Base-by-base conservation (phyloP, 2,329 filamentous ascomycete species). In the Calonectria pseudoturangicola region DNA sequence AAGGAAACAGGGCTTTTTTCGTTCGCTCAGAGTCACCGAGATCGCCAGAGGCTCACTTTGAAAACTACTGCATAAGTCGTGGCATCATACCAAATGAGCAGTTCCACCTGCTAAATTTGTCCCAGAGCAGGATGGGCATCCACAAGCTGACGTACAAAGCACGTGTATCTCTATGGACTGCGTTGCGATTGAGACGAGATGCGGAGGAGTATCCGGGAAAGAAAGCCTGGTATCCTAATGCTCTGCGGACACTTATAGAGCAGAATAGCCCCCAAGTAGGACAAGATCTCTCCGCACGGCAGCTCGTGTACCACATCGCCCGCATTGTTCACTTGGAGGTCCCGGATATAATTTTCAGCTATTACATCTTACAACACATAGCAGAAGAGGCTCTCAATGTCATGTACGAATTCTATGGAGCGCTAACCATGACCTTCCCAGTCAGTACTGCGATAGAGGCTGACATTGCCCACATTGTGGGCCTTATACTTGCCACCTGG, bases 1-100 rank as follows among this genome's bases (percentile, higher is more conserved):
- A 68, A 39, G 66, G 66, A 5, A 13, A 15, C 3, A n/a, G 28
- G 41, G 66, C 66, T 12, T 68, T 68, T 39, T 68, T 68, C n/a
- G n/a, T 60, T 4, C 51, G 66, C 16, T 13, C 2, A 4, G 41
- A 68, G 28, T n/a, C 51, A 1, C 66, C 41, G 13, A 8, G 5
- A 1, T 48, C 66, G 30, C n/a, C 21, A 18, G 3, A 60, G n/a
- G 66, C 51, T 4, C 51, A 68, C 18, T 60, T 68, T 21, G 60
- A 68, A 27, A 68, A 60, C 30, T 33, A 33, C 30, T 33, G 30
- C 30, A 33, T 33, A 9, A 33, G 30, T 9, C 30, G 30, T 33
- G 9, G 9, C 30, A 33, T 33, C 30, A 5, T 9, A 9, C 30
- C 30, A 33, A 9, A 5, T 9, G 9, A 33, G 5, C 9, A 9